These are phyloP conservation scores for Moringa oleifera DNA, from an alignment of 345 rosid species.

Conservation along the genomic window DNA sequence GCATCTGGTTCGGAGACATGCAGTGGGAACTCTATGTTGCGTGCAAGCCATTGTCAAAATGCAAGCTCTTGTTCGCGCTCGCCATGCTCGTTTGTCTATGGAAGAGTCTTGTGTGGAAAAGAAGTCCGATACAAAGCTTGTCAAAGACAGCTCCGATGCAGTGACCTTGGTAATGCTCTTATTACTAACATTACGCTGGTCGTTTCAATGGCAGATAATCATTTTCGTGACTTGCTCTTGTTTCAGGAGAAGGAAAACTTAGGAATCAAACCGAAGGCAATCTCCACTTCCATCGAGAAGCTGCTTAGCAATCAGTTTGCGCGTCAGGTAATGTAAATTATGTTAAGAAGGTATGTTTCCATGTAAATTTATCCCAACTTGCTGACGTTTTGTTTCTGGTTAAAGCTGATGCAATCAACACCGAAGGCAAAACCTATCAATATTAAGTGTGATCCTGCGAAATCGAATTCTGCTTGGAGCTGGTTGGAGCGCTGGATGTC, in stretches of 20 bases:
- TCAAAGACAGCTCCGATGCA: conserved; percentile 21
- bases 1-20: conserved; percentile 82
- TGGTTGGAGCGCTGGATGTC: conserved; percentile 99
- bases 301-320: conserved; percentile 82
- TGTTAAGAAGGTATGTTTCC: too few species aligned
- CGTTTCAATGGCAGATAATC: too few species aligned
- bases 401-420: conserved; percentile 76
- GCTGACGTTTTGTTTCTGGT: conserved; percentile 3
- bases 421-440: conserved; percentile 57
- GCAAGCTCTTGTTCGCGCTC: conserved; percentile 84
- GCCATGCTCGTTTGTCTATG: conserved; percentile 20
- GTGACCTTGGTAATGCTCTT: conserved; percentile 33
- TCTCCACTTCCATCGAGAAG: conserved; percentile 47
- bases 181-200: not conserved
- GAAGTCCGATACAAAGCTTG: too few species aligned
- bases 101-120: conserved; percentile 4
- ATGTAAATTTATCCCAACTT: too few species aligned
- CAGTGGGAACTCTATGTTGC: conserved; percentile 79
- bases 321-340: conserved; percentile 46
- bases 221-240: conserved; percentile 5
- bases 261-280: conserved; percentile 19
- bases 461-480: conserved; percentile 78
- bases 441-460: conserved; percentile 80
- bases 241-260: conserved; percentile 43
- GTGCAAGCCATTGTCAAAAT: conserved; percentile 85